Evolutionary conservation across 441 rosid species (phyloP).

Genomic region (Brassica balearica): DNA sequence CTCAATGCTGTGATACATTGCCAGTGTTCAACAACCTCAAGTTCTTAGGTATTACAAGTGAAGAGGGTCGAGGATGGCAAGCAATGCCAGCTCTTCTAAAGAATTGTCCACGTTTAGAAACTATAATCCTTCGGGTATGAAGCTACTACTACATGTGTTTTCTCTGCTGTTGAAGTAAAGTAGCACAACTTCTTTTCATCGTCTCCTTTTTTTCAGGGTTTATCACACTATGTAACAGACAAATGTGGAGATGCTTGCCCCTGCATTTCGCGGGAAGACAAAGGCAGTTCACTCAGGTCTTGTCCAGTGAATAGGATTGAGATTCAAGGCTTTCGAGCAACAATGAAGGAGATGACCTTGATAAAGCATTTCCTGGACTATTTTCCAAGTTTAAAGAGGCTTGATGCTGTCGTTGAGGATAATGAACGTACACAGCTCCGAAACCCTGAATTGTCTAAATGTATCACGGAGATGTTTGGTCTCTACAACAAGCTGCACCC

Average conservation of each 20-base stretch:
- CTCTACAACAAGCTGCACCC: constrained; percentile 3
- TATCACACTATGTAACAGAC: background rate
- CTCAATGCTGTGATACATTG: too few species aligned
- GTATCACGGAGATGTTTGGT: background rate
- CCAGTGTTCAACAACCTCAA: too few species aligned
- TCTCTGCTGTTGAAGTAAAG: background rate
- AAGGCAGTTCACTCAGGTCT: background rate
- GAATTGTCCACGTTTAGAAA: constrained; percentile 14
- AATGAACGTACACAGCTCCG: background rate
- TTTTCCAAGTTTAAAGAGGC: background rate
- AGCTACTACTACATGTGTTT: background rate
- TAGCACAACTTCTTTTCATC: background rate
- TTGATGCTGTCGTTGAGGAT: background rate
- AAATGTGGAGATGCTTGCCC: background rate
- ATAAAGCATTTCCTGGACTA: background rate
- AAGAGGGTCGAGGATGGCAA: background rate
- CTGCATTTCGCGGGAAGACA: background rate
- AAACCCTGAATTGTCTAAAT: background rate
- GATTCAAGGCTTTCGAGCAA: background rate
- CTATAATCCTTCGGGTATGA: background rate
- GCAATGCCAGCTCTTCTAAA: constrained; percentile 4
- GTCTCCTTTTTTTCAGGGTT: background rate
- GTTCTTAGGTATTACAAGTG: background rate
- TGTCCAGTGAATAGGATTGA: background rate
- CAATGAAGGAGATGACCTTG: background rate